phyloP scores from a whole-genome alignment of 2,329 filamentous ascomycete genomes.

The Juglanconis sp. region DNA sequence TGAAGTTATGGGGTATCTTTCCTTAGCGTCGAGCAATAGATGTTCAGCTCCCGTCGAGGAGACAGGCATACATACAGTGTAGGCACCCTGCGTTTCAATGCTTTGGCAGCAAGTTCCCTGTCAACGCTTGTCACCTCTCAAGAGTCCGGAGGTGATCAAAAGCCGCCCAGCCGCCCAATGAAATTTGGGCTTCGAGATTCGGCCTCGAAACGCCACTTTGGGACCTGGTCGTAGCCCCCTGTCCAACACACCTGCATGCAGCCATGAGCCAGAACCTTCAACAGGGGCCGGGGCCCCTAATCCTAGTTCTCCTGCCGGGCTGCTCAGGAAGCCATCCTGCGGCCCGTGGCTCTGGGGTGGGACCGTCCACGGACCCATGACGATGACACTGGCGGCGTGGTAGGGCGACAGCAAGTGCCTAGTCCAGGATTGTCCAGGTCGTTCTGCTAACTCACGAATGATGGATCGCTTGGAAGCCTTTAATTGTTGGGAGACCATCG shows the following conservation, averaged over 20 bases:
- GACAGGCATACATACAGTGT: neutral
- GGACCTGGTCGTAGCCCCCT: neutral
- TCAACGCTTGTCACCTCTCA: slow-evolving; percentile 6
- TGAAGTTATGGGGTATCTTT: neutral
- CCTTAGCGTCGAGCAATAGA: neutral
- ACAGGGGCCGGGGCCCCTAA: slow-evolving; percentile 10
- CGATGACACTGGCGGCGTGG: slow-evolving; percentile 7
- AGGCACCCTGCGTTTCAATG: slow-evolving; percentile 10
- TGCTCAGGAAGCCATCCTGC: slow-evolving; percentile 15
- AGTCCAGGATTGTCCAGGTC: neutral
- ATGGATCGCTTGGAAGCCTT: neutral
- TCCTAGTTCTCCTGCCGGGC: slow-evolving; percentile 1
- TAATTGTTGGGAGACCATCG: neutral
- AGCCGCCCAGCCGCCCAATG: neutral
- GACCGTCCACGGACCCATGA: slow-evolving; percentile 4
- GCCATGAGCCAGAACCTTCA: slow-evolving; percentile 4
- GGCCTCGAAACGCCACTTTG: slow-evolving; percentile 12
- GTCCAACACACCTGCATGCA: slow-evolving; percentile 13
- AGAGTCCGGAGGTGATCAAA: slow-evolving; percentile 5
- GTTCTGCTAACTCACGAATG: neutral
- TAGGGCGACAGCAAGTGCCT: neutral
- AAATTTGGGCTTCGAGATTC: slow-evolving; percentile 5
- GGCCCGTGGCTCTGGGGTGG: slow-evolving; percentile 13
- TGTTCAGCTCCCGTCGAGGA: neutral
- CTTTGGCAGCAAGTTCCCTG: slow-evolving; percentile 3